Percentiles rank a stretch among this genome's conserved stretches.
These are phyloP conservation scores for Xylaria longipes DNA, from an alignment of 495 filamentous ascomycete species.

Conservation along the genomic window DNA sequence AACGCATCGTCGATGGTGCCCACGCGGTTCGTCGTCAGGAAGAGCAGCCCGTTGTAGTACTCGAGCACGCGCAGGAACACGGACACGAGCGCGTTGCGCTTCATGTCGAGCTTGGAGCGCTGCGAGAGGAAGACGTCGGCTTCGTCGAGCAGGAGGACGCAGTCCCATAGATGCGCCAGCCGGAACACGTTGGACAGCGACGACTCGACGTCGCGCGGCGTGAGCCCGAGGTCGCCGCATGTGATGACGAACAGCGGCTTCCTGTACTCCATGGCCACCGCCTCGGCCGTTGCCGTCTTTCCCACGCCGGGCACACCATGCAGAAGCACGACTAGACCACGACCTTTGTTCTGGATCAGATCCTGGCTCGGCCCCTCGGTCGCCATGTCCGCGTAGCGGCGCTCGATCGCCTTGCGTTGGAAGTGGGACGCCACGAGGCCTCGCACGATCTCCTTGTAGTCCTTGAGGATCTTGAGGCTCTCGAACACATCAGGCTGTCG, in stretches of 20 bases:
- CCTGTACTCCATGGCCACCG: slow-evolving; percentile 54
- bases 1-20: slow-evolving; percentile 56
- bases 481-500: slow-evolving; percentile 54
- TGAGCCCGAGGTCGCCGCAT: slow-evolving; percentile 60
- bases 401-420: slow-evolving; percentile 43
- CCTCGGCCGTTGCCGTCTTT: slow-evolving; percentile 66
- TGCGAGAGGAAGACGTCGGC: slow-evolving; percentile 59
- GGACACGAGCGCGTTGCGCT: slow-evolving; percentile 59
- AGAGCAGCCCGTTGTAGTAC: slow-evolving; percentile 59
- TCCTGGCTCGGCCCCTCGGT: slow-evolving; percentile 63
- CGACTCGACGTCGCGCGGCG: slow-evolving; percentile 43
- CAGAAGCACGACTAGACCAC: slow-evolving; percentile 57
- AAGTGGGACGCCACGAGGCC: slow-evolving; percentile 56
- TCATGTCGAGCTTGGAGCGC: slow-evolving; percentile 52
- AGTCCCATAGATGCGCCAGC: slow-evolving; percentile 61
- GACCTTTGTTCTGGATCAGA: slow-evolving; percentile 61
- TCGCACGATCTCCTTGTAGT: slow-evolving; percentile 60
- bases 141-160: slow-evolving; percentile 61
- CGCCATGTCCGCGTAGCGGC: slow-evolving; percentile 64
- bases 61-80: slow-evolving; percentile 60
- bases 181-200: slow-evolving; percentile 57
- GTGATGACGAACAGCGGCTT: slow-evolving; percentile 63
- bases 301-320: slow-evolving; percentile 66
- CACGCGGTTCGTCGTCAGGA: slow-evolving; percentile 61
- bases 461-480: slow-evolving; percentile 57